phyloP scores from a whole-genome alignment of 345 rosid species.

The Aquilaria malaccensis region DNA sequence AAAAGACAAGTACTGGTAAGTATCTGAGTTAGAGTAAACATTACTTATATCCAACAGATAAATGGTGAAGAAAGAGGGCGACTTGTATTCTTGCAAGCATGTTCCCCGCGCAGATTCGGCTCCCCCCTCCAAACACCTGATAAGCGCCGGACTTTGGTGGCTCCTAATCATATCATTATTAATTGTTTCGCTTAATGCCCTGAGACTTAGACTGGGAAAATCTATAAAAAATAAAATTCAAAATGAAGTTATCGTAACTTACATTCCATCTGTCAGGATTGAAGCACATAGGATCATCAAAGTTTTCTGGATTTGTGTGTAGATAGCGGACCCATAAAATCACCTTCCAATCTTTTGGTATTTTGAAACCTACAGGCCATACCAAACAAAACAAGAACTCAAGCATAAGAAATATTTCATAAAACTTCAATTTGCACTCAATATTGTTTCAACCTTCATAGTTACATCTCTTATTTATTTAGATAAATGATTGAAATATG shows the following conservation, averaged over 20 bases:
- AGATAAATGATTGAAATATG: too few relatives aligned
- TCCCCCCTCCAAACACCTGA: conserved; percentile 33
- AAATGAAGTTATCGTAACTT: conserved; percentile 1
- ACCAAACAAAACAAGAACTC: too few relatives aligned
- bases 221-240: too few relatives aligned
- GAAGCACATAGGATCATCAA: conserved; percentile 32
- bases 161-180: conserved; percentile 14
- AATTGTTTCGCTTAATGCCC: too few relatives aligned
- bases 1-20: not conserved
- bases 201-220: too few relatives aligned
- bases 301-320: conserved; percentile 26
- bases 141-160: conserved; percentile 21
- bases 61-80: conserved; percentile 34
- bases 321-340: conserved; percentile 29
- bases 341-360: conserved; percentile 40
- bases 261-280: conserved; percentile 45
- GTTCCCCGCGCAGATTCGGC: conserved; percentile 35
- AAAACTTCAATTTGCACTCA: too few relatives aligned
- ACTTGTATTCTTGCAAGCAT: conserved; percentile 34
- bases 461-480: too few relatives aligned
- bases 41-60: conserved; percentile 44
- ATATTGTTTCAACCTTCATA: too few relatives aligned
- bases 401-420: too few relatives aligned
- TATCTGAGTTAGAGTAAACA: not conserved
- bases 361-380: conserved; percentile 23